Conservation (phyloP, 2,329 filamentous ascomycete genomes). For the Apiospora kogelbergensis region DNA sequence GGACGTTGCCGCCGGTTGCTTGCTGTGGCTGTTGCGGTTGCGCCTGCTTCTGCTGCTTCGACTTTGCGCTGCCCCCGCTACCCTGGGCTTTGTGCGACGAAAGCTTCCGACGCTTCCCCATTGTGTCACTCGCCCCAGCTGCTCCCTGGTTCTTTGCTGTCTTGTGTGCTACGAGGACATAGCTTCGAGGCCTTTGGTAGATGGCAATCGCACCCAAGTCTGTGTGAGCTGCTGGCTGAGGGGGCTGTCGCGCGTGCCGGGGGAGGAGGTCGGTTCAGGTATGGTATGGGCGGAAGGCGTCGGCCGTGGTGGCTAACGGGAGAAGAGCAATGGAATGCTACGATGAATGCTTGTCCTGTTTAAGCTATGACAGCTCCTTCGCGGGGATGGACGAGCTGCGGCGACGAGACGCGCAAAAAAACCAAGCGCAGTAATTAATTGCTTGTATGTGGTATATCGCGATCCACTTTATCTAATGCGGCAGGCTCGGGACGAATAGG, state of each 20-base stretch:
- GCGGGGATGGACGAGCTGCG: background rate
- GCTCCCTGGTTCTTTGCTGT: background rate
- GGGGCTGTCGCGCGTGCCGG: background rate
- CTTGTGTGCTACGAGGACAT: background rate
- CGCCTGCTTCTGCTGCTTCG: background rate
- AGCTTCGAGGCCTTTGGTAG: background rate
- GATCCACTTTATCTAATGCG: constrained; percentile 3
- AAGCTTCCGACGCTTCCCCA: constrained; percentile 41
- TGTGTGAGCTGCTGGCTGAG: background rate
- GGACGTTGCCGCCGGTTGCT: constrained; percentile 16
- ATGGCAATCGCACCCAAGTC: background rate
- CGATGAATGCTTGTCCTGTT: background rate
- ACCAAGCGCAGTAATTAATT: background rate
- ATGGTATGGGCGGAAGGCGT: background rate
- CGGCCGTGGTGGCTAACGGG: background rate
- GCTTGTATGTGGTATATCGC: background rate
- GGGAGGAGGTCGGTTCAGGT: background rate
- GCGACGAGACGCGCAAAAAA: background rate
- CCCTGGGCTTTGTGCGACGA: constrained; percentile 21
- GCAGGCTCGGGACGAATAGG: constrained; percentile 4
- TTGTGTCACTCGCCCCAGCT: background rate
- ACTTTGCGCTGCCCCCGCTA: background rate
- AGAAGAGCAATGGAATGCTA: background rate
- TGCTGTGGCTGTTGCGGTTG: background rate
- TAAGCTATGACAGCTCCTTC: background rate